Evolutionary conservation across 441 rosid species (phyloP).

Genomic region (Corymbia calophylla): DNA sequence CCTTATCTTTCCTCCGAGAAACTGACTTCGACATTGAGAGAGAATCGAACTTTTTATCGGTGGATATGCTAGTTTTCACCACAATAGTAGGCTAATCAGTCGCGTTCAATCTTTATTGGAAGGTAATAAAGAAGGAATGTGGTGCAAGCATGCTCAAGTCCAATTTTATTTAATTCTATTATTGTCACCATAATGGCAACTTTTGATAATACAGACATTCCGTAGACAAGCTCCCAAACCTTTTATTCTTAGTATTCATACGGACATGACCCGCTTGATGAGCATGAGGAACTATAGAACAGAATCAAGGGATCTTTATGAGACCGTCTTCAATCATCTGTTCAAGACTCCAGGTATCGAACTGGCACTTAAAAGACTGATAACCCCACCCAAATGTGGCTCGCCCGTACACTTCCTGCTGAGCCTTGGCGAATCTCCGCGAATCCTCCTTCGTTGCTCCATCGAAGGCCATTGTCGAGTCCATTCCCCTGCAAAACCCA

Average conservation of each 20-base stretch:
- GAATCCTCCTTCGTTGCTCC: conserved; percentile 15
- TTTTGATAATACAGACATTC: neutral
- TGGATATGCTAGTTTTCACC: neutral
- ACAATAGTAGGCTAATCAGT: neutral
- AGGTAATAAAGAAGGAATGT: neutral
- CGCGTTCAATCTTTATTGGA: neutral
- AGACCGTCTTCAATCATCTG: conserved; percentile 24
- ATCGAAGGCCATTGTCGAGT: neutral
- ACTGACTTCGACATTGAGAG: neutral
- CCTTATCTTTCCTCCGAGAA: neutral
- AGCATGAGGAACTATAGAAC: neutral
- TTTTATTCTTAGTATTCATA: neutral
- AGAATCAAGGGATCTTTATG: neutral
- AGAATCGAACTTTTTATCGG: neutral
- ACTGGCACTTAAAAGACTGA: conserved; percentile 15
- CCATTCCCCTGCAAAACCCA: conserved; percentile 32
- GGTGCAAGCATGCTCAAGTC: neutral
- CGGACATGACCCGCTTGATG: neutral
- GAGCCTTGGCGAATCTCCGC: conserved; percentile 16
- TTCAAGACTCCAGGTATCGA: conserved; percentile 15
- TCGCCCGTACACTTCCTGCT: conserved; percentile 10
- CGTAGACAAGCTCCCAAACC: neutral
- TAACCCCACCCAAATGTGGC: conserved; percentile 36
- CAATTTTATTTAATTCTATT: neutral
- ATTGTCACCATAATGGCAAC: neutral